Conservation (phyloP, 2,329 filamentous ascomycete species). For the Alternaria dauci region DNA sequence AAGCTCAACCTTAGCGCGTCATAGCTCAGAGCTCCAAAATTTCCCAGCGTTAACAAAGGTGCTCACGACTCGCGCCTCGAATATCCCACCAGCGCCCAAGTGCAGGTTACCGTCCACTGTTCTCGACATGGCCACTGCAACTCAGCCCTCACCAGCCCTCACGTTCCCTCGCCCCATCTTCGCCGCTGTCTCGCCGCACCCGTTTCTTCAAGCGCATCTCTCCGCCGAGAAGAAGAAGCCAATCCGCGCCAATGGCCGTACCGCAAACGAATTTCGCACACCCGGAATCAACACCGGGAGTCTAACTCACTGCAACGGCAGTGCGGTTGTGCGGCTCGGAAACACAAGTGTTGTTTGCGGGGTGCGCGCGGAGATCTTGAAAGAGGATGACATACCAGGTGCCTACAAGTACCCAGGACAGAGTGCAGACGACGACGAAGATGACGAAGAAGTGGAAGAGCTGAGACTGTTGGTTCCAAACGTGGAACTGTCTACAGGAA, state of each 20-base stretch:
- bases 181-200: conserved; percentile 86
- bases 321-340: conserved; percentile 84
- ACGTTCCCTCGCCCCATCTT: conserved; percentile 74
- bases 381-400: conserved; percentile 75
- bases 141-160: conserved; percentile 46
- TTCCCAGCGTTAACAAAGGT: conserved; percentile 21
- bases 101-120: background rate
- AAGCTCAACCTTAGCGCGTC: conserved; percentile 32
- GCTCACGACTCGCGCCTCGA: background rate
- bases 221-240: conserved; percentile 66
- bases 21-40: conserved; percentile 40
- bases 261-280: conserved; percentile 71
- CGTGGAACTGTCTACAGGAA: conserved; percentile 89
- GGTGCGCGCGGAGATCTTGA: conserved; percentile 83
- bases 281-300: conserved; percentile 84
- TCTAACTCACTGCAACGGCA: conserved; percentile 88
- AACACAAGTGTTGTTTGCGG: conserved; percentile 96
- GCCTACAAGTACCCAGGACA: conserved; percentile 53
- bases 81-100: background rate
- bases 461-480: conserved; percentile 88
- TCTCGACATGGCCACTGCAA: conserved; percentile 34
- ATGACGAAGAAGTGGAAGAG: conserved; percentile 52
- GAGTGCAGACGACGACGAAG: conserved; percentile 23
- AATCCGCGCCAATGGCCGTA: conserved; percentile 82
- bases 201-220: conserved; percentile 90